phyloP scores from a whole-genome alignment of 2,329 filamentous ascomycete species.

The Venturia effusa region DNA sequence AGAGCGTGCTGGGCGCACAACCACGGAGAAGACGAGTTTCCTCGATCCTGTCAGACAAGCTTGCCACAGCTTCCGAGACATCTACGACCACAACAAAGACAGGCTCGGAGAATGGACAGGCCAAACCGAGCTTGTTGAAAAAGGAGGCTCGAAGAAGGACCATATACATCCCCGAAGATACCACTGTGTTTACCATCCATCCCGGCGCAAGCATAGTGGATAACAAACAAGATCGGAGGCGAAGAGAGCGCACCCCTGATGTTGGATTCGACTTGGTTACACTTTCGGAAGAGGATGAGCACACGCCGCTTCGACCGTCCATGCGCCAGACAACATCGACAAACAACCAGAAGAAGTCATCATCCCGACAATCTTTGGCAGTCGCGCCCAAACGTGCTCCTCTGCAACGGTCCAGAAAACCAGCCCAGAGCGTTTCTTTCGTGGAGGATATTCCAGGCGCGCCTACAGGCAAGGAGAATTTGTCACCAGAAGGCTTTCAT shows the following conservation, averaged over 20 bases:
- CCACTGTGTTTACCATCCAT: slow-evolving; percentile 40
- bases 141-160: slow-evolving; percentile 36
- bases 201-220: slow-evolving; percentile 29
- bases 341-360: slow-evolving; percentile 21
- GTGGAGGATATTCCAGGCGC: slow-evolving; percentile 37
- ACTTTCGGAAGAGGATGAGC: slow-evolving; percentile 24
- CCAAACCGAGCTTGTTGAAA: slow-evolving; percentile 14
- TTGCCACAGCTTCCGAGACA: slow-evolving; percentile 1
- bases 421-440: slow-evolving; percentile 30
- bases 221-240: slow-evolving; percentile 1
- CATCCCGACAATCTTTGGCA: slow-evolving; percentile 30
- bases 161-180: slow-evolving; percentile 42
- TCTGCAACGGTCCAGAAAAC: slow-evolving; percentile 12
- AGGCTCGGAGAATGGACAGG: slow-evolving; percentile 13
- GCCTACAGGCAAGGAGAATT: slow-evolving; percentile 51
- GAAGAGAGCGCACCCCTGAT: slow-evolving; percentile 24
- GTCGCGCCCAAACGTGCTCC: slow-evolving; percentile 34
- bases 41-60: slow-evolving; percentile 6
- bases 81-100: background rate
- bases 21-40: slow-evolving; percentile 4
- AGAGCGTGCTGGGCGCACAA: slow-evolving; percentile 2
- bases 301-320: slow-evolving; percentile 15
- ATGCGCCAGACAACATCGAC: slow-evolving; percentile 20
- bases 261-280: slow-evolving; percentile 28
- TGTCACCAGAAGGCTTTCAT: background rate